A percentile compares a stretch with the other conserved stretches of the same genome.
These are phyloP conservation scores for Periconia digitata DNA, from an alignment of 2,329 filamentous ascomycete genomes.

Conservation along the genomic window DNA sequence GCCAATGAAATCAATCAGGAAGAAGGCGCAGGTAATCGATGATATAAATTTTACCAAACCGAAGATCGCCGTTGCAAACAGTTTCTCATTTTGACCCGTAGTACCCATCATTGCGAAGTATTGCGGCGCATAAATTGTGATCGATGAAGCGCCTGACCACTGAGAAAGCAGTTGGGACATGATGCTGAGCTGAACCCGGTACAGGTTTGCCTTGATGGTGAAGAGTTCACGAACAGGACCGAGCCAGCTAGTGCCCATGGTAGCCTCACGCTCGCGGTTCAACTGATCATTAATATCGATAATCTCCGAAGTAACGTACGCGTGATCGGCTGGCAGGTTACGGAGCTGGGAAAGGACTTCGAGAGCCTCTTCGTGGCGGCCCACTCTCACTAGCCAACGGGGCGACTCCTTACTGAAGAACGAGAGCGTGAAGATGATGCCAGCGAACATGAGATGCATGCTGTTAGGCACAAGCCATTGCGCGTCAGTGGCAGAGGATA, in stretches of 20 bases:
- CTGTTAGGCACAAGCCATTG: conserved; percentile 69
- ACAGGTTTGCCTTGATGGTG: conserved; percentile 67
- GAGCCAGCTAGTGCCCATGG: conserved; percentile 63
- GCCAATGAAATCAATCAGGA: conserved; percentile 78
- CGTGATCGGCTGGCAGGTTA: conserved; percentile 59
- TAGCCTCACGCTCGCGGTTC: conserved; percentile 72
- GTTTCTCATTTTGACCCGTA: conserved; percentile 65
- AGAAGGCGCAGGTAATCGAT: conserved; percentile 69
- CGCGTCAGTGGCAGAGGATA: conserved; percentile 46
- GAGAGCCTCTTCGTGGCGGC: conserved; percentile 61
- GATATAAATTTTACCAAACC: conserved; percentile 72
- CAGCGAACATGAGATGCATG: conserved; percentile 76
- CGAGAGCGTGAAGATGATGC: conserved; percentile 69
- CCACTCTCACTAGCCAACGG: conserved; percentile 68
- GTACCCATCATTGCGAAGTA: conserved; percentile 74
- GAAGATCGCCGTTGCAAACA: conserved; percentile 75
- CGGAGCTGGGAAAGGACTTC: conserved; percentile 60
- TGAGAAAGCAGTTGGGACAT: conserved; percentile 73
- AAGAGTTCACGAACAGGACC: conserved; percentile 71
- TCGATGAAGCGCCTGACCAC: conserved; percentile 72
- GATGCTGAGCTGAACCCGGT: conserved; percentile 69
- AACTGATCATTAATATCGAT: conserved; percentile 65
- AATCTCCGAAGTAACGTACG: conserved; percentile 65
- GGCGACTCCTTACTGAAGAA: conserved; percentile 72
- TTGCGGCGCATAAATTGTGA: conserved; percentile 75